Evolutionary conservation across 805 yeast genomes (phyloP), one percentile per base, ranked within the genome.

Genomic region (Candida orba): DNA sequence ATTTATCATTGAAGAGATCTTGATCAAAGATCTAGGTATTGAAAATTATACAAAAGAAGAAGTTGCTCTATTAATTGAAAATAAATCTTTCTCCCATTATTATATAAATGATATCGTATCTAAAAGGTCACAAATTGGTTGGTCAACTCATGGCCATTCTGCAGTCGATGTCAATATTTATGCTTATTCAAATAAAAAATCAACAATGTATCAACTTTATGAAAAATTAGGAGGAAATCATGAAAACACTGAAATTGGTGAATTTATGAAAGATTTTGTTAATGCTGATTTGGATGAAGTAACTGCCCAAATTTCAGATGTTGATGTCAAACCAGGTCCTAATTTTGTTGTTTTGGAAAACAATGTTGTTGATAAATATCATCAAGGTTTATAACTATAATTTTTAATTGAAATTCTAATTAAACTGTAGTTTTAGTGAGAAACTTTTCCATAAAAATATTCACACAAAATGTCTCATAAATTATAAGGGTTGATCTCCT

Each of bases 91-190:
- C 34, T 57, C 71, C 2, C 60, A 57, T 37, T 78, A 78, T 47
- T 65, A 71, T 34, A 62, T 88, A 44, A 83, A 85, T 56, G 72
- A 79, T 43, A 75, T 90, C 75, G 75, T 88, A 10, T 84, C 95
- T 1, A 56, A 65, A n/a, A 76, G 95, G 50, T 88, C 97, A 0
- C 84, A 84, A 62, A 78, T 88, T 15, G 97, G 96, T n/a, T 90
- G 96, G 96, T 73, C 95, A 9, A 90, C 97, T 0, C 95, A 88
- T 57, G 98, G 97, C 27, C 98, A 90, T 63, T 81, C 95, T 18
- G 96, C 96, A 0, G 96, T 90, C 14, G 98, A 90, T 63, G 96
- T 90, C 32, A 90, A 91, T 57, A 84, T 91, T 39, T 90, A 90
- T 60, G 96, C 84, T 0, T 75, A 81, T 59, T 74, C 89, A 29